These are phyloP conservation scores for Trichoderma brevicompactum DNA, from an alignment of 2,329 filamentous ascomycete species.

Conservation along the genomic window DNA sequence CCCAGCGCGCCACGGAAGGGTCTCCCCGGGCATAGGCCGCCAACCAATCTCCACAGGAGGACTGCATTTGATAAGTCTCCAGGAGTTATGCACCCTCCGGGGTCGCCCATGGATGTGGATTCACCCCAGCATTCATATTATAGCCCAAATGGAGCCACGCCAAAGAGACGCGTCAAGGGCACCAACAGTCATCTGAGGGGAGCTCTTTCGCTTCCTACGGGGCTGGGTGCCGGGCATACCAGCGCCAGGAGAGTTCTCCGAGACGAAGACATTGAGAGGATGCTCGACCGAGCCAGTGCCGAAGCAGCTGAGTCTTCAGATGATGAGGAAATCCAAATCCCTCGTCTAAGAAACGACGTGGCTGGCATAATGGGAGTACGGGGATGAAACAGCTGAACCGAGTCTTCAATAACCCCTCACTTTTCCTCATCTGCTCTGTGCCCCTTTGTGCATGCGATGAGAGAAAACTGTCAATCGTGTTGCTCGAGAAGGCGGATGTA, in stretches of 20 bases:
- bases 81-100: conserved; percentile 40
- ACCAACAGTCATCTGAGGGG: conserved; percentile 44
- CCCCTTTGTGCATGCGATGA: background rate
- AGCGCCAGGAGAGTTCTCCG: conserved; percentile 46
- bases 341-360: conserved; percentile 40
- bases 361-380: conserved; percentile 39
- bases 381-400: conserved; percentile 3
- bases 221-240: conserved; percentile 50
- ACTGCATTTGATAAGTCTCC: conserved; percentile 55
- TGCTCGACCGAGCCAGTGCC: conserved; percentile 58
- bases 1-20: conserved; percentile 58
- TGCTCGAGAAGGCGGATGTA: background rate
- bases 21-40: conserved; percentile 55
- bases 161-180: conserved; percentile 51
- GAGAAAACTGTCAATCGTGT: background rate
- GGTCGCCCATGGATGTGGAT: conserved; percentile 55
- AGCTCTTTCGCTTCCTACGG: conserved; percentile 54
- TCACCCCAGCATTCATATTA: conserved; percentile 41
- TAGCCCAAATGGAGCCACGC: conserved; percentile 43
- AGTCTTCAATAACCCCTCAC: too few relatives aligned
- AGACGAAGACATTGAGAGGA: conserved; percentile 62
- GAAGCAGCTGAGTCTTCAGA: conserved; percentile 59
- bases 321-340: conserved; percentile 61
- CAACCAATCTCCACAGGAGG: conserved; percentile 48
- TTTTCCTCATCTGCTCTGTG: background rate